Conservation (phyloP, 2,329 filamentous ascomycete genomes). For the Colletotrichum eleusines region DNA sequence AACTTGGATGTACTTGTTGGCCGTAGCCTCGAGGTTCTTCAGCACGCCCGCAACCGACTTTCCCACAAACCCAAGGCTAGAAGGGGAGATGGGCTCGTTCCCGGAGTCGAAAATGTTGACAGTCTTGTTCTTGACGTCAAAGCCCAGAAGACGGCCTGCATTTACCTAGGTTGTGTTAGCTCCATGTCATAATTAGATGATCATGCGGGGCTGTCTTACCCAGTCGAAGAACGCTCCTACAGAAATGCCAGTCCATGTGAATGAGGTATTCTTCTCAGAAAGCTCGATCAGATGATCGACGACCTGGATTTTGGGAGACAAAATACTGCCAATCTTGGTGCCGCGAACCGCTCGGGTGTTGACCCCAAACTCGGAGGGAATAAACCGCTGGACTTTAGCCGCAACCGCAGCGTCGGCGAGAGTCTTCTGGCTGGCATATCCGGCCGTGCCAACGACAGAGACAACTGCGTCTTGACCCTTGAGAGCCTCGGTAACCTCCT, state of each 20-base stretch:
- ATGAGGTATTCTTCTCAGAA: constrained; percentile 45
- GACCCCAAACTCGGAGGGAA: constrained; percentile 66
- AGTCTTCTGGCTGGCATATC: constrained; percentile 58
- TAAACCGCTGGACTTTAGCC: constrained; percentile 68
- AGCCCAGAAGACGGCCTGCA: constrained; percentile 61
- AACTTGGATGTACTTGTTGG: constrained; percentile 69
- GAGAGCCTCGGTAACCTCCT: constrained; percentile 61
- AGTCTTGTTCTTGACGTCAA: constrained; percentile 61
- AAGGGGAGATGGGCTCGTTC: constrained; percentile 62
- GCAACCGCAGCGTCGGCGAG: constrained; percentile 67
- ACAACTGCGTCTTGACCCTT: constrained; percentile 68
- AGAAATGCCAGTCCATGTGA: constrained; percentile 72
- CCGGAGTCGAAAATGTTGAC: constrained; percentile 70
- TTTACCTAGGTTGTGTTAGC: constrained; percentile 55
- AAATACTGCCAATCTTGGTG: constrained; percentile 46
- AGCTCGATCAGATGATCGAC: constrained; percentile 42
- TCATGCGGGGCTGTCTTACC: constrained; percentile 49
- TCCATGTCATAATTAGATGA: background rate
- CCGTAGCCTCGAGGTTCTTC: constrained; percentile 61
- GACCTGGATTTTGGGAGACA: constrained; percentile 47
- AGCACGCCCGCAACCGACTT: constrained; percentile 64
- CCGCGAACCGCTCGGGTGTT: constrained; percentile 47
- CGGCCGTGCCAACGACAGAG: constrained; percentile 59
- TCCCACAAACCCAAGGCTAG: constrained; percentile 64
- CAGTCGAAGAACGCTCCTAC: constrained; percentile 73